Percentiles rank a stretch among this genome's conserved stretches.
phyloP scores from a whole-genome alignment of 2,329 filamentous ascomycete genomes.

The Neocatenulostroma microsporum region DNA sequence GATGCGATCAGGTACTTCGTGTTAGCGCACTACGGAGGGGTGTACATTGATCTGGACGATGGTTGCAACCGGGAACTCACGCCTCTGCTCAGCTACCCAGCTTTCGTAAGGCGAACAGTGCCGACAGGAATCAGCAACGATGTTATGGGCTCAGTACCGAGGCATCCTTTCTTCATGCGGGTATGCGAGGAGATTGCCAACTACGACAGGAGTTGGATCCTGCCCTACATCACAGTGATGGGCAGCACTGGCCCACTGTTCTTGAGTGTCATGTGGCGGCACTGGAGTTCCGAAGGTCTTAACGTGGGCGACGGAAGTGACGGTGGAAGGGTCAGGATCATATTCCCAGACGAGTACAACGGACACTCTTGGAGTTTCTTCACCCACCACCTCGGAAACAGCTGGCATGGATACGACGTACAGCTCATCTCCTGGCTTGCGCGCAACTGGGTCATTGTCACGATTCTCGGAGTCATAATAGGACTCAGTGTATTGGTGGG shows the following conservation, averaged over 20 bases:
- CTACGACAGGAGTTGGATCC: slow-evolving; percentile 61
- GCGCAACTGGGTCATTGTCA: slow-evolving; percentile 50
- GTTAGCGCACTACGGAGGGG: slow-evolving; percentile 66
- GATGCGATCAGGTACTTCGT: slow-evolving; percentile 73
- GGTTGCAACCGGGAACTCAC: slow-evolving; percentile 63
- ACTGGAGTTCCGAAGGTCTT: slow-evolving; percentile 54
- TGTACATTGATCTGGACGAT: slow-evolving; percentile 71
- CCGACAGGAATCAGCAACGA: slow-evolving; percentile 78
- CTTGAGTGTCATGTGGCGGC: slow-evolving; percentile 66
- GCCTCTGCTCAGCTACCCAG: slow-evolving; percentile 56
- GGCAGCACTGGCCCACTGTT: slow-evolving; percentile 69
- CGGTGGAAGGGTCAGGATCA: slow-evolving; percentile 52
- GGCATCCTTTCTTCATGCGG: slow-evolving; percentile 66
- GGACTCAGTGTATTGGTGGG: slow-evolving; percentile 41
- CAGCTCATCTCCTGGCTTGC: slow-evolving; percentile 56
- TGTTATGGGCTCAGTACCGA: slow-evolving; percentile 64
- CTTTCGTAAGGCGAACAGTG: slow-evolving; percentile 62
- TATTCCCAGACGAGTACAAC: slow-evolving; percentile 65
- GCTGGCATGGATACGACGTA: slow-evolving; percentile 59
- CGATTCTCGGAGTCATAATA: slow-evolving; percentile 43
- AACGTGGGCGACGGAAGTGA: slow-evolving; percentile 33
- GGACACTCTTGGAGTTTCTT: slow-evolving; percentile 65
- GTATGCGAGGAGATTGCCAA: slow-evolving; percentile 60
- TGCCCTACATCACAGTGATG: slow-evolving; percentile 73
- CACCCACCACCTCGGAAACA: slow-evolving; percentile 56